These are phyloP conservation scores for Tremella fuciformis DNA, from an alignment of 768 basidiomycete species.

Conservation along the genomic window DNA sequence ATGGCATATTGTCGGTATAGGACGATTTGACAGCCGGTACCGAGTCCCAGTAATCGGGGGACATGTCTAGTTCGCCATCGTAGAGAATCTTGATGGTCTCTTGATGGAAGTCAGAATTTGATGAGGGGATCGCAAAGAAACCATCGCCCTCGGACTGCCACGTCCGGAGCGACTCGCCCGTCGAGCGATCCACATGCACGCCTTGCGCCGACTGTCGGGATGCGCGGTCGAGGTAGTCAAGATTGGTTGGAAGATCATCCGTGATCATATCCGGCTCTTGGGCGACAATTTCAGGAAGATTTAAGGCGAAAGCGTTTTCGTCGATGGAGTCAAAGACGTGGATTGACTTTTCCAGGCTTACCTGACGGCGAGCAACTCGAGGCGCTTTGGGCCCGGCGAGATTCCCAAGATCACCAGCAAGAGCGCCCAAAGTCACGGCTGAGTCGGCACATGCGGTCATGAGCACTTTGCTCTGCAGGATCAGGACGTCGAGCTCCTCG, in stretches of 20 bases:
- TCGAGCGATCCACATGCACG: constrained; percentile 60
- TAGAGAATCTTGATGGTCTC: constrained; percentile 81
- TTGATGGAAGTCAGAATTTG: constrained; percentile 60
- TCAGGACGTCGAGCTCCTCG: constrained; percentile 26
- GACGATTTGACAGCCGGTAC: constrained; percentile 19
- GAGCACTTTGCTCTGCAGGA: constrained; percentile 22
- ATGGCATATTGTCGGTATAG: constrained; percentile 9
- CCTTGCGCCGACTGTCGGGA: constrained; percentile 58
- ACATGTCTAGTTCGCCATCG: constrained; percentile 62
- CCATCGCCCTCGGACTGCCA: constrained; percentile 28
- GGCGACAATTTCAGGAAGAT: constrained; percentile 68
- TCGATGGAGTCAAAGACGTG: constrained; percentile 29
- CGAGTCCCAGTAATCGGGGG: constrained; percentile 62
- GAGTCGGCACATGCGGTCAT: constrained; percentile 52
- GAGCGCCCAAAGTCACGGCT: constrained; percentile 30
- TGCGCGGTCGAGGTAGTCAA: constrained; percentile 79
- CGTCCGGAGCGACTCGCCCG: constrained; percentile 33
- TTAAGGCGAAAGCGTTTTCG: not conserved
- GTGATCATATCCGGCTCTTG: constrained; percentile 76
- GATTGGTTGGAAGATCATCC: constrained; percentile 86
- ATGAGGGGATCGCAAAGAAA: not conserved
- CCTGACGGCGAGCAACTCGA: constrained; percentile 3
- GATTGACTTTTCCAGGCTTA: constrained; percentile 30
- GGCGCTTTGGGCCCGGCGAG: constrained; percentile 16
- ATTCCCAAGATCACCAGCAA: constrained; percentile 42